Evolutionary conservation across 2,329 filamentous ascomycete genomes (phyloP).

Genomic region (Myriosclerotinia curreyana): DNA sequence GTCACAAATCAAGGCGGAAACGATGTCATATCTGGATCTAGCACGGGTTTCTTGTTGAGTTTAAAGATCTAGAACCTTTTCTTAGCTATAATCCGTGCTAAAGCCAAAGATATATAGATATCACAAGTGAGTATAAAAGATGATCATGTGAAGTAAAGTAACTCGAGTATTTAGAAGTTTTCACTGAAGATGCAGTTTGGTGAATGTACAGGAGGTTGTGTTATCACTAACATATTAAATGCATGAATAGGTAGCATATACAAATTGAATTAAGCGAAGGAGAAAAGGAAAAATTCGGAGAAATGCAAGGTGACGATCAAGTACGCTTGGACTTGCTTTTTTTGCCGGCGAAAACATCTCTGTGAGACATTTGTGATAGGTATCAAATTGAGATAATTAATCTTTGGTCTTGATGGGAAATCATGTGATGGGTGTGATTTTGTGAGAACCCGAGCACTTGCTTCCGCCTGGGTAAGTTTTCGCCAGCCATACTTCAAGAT

Average conservation of each 20-base stretch:
- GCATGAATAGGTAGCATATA: background rate
- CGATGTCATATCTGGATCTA: background rate
- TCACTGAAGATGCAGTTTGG: background rate
- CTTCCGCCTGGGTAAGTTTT: background rate
- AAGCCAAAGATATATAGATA: background rate
- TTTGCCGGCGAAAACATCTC: background rate
- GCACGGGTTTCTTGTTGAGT: background rate
- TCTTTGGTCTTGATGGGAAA: background rate
- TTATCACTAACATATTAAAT: background rate
- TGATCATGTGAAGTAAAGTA: background rate
- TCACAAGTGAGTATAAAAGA: background rate
- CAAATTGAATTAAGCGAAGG: background rate
- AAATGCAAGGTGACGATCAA: slow-evolving; percentile 5
- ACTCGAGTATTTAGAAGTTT: background rate
- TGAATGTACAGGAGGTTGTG: background rate
- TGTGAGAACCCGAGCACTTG: background rate
- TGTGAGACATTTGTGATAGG: slow-evolving; percentile 11
- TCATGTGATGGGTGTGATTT: slow-evolving; percentile 4
- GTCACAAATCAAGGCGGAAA: background rate
- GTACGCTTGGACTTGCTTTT: slow-evolving; percentile 7
- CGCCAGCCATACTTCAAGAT: background rate
- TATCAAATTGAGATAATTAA: background rate
- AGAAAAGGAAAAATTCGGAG: background rate
- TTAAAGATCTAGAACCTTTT: background rate
- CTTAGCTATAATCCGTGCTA: background rate